Conservation (phyloP, 2,329 filamentous ascomycete species). For the Ophiostoma montium region DNA sequence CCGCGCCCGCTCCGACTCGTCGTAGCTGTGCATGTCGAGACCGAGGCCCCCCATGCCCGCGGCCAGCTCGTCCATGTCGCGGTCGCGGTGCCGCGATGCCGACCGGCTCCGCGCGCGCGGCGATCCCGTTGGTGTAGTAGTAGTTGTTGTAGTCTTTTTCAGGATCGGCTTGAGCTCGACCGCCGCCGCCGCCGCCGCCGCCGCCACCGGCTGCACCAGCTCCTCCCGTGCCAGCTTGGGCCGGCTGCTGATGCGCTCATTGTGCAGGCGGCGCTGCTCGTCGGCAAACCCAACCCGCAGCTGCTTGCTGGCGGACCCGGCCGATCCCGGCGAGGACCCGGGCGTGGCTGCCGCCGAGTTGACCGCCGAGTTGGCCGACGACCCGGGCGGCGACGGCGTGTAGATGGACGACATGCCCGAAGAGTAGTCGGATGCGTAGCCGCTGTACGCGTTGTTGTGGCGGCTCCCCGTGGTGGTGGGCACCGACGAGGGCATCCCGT, state of each 20-base stretch:
- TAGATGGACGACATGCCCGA: constrained; percentile 10
- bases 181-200: too few species aligned
- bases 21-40: constrained; percentile 6
- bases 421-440: neutral
- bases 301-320: constrained; percentile 13
- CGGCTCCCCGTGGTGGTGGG: constrained; percentile 2
- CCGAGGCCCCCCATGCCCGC: constrained; percentile 6
- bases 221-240: constrained; percentile 13
- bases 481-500: constrained; percentile 14
- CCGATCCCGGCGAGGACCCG: constrained; percentile 4
- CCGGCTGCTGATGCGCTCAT: constrained; percentile 19
- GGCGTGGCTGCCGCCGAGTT: neutral
- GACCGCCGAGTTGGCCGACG: neutral
- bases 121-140: neutral
- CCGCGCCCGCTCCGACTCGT: constrained; percentile 11
- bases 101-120: constrained; percentile 1
- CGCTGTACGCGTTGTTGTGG: neutral
- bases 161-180: constrained; percentile 19
- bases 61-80: constrained; percentile 1
- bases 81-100: too few species aligned
- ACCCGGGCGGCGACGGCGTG: constrained; percentile 2
- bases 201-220: too few species aligned
- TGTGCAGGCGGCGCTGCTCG: constrained; percentile 17
- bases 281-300: too few species aligned
- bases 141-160: constrained; percentile 15